Conservation (phyloP, 2,329 filamentous ascomycete genomes). For the Ilyonectria destructans region DNA sequence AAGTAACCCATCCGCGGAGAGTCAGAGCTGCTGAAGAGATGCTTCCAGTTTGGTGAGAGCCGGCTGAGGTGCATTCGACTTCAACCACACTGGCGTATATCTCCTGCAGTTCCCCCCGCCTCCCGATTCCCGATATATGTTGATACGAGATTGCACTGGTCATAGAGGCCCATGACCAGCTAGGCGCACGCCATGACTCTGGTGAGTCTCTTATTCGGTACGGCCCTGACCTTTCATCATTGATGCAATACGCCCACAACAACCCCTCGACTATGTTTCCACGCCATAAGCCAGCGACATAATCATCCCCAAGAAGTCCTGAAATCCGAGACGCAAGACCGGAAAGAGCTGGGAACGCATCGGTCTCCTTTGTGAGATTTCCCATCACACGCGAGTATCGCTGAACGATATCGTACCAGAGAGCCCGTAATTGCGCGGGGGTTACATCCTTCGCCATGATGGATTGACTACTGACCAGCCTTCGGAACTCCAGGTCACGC, state of each 20-base stretch:
- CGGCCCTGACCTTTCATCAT: neutral
- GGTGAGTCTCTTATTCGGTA: neutral
- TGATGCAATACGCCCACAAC: conserved; percentile 8
- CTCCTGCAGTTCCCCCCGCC: conserved; percentile 8
- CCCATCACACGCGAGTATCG: conserved; percentile 29
- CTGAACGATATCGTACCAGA: conserved; percentile 34
- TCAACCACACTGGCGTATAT: conserved; percentile 13
- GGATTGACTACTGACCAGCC: conserved; percentile 23
- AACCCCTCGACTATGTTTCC: conserved; percentile 27
- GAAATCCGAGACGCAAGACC: conserved; percentile 33
- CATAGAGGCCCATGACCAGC: conserved; percentile 35
- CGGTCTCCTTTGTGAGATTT: conserved; percentile 31
- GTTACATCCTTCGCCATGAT: conserved; percentile 33
- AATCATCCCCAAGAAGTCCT: conserved; percentile 25
- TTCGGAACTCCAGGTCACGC: conserved; percentile 25
- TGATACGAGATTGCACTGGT: conserved; percentile 22
- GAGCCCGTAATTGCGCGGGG: conserved; percentile 14
- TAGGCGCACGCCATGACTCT: conserved; percentile 28
- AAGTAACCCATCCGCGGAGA: conserved; percentile 19
- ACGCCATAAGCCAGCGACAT: conserved; percentile 26
- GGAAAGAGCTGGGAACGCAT: conserved; percentile 35
- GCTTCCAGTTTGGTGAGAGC: conserved; percentile 7
- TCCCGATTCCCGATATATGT: conserved; percentile 5
- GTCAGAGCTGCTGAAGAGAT: conserved; percentile 19
- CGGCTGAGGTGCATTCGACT: conserved; percentile 9